phyloP scores from a whole-genome alignment of 2,329 filamentous ascomycete species.

The Fusarium sp. region DNA sequence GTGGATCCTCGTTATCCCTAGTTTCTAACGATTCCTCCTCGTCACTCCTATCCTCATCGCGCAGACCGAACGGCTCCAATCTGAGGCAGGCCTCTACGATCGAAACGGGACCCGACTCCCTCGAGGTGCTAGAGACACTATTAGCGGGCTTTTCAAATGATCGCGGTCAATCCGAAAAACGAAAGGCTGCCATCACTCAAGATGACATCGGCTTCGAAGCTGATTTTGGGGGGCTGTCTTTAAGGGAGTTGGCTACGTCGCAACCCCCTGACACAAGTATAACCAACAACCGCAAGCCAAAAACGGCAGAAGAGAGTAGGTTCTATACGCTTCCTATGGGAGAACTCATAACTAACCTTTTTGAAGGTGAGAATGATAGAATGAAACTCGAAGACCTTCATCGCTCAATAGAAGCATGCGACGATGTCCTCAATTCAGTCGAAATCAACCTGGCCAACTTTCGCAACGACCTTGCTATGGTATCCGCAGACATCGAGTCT shows the following conservation, averaged over 20 bases:
- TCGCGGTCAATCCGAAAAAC: constrained; percentile 19
- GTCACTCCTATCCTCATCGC: constrained; percentile 77
- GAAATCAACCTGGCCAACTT: constrained; percentile 94
- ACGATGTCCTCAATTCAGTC: constrained; percentile 93
- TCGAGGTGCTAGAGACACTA: constrained; percentile 75
- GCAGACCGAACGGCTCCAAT: constrained; percentile 76
- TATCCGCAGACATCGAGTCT: constrained; percentile 95
- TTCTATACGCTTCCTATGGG: not conserved
- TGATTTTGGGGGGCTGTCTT: constrained; percentile 83
- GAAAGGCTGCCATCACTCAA: constrained; percentile 55
- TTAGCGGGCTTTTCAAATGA: constrained; percentile 52
- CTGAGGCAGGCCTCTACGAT: constrained; percentile 71
- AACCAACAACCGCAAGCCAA: constrained; percentile 62
- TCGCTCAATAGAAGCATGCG: constrained; percentile 88
- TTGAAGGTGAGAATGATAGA: constrained; percentile 81
- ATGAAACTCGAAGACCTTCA: constrained; percentile 92
- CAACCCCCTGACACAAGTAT: constrained; percentile 40
- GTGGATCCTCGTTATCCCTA: constrained; percentile 85
- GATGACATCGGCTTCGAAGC: constrained; percentile 76
- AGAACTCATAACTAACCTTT: constrained; percentile 1
- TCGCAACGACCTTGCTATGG: constrained; percentile 90
- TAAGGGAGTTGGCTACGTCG: constrained; percentile 77
- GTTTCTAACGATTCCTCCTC: constrained; percentile 81
- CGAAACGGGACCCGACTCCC: constrained; percentile 74
- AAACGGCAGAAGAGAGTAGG: constrained; percentile 82